Base-by-base conservation (phyloP, 768 basidiomycete genomes). In the Leccinellum rugosiceps region DNA sequence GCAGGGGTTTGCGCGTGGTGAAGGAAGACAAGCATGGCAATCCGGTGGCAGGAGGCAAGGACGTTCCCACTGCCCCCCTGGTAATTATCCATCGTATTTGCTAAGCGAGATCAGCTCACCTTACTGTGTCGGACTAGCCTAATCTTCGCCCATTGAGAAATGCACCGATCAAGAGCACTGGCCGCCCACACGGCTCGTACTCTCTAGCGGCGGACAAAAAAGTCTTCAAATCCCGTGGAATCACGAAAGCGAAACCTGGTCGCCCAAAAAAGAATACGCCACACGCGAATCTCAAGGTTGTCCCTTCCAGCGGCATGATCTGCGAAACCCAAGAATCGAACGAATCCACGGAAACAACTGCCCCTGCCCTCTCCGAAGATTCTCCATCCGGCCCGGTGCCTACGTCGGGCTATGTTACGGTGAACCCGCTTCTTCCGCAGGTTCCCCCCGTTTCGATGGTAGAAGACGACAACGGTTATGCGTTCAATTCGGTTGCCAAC, bases 11-110 rank as follows among this genome's bases (percentile, higher is more conserved):
- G 58, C 83, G 84, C 28, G 84, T 85, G 26, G 80, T 83, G 23
- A 86, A 84, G 63, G 83, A 86, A 65, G 84, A 85, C 62, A 83
- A 81, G 61, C 80, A 83, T 55, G 78, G 77, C 4, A 83, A 85
- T 66, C 68, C 80, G 50, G 74, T 77, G 51, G 14, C 56, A 4
- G 53, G 49, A 21, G 23, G 6, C 6, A 72, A 58, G 44, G 70
- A 74, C 6, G 17, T 51, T 57, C 53, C 55, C 54, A 55, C 38
- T 41, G 38, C 52, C 14, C 44, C 55, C 10, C 35, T 72, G 68
- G 69, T 69, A 71, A 61, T 50, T 31, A 23, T 35, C 50, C 30
- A 51, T 50, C 35, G 2, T 43, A 43, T 50, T 56, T 35, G 1
- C 23, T 15, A 57, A 23, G 49, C 58, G 55, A 58, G 51, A 55